Evolutionary conservation across 371 early-diverging fungal species (phyloP).

Genomic region (Capillidium rhysosporum): DNA sequence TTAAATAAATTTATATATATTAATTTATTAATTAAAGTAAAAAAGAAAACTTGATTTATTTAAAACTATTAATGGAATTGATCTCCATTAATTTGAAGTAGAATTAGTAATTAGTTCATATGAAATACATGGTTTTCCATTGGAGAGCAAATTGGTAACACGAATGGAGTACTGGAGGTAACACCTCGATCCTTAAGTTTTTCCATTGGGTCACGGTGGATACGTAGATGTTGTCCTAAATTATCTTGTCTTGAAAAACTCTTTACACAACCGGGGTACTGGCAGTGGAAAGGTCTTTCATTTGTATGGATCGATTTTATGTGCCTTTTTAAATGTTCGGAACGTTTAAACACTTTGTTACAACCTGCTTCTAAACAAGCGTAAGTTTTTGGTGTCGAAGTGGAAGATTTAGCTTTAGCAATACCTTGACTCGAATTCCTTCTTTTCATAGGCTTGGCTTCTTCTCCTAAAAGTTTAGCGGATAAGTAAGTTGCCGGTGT

Average conservation of each 20-base stretch:
- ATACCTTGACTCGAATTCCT: not conserved
- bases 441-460: not conserved
- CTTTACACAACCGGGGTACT: conserved; percentile 50
- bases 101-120: too few relatives aligned
- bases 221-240: conserved; percentile 34
- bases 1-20: too few relatives aligned
- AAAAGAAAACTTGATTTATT: too few relatives aligned
- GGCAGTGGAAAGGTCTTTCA: conserved; percentile 37
- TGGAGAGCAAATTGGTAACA: conserved; percentile 16
- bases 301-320: conserved; percentile 35
- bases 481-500: not conserved
- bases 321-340: conserved; percentile 68
- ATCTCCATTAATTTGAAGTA: too few relatives aligned
- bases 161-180: not conserved
- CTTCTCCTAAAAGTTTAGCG: not conserved
- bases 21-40: too few relatives aligned
- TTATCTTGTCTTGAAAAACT: conserved; percentile 70
- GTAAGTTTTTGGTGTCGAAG: not conserved
- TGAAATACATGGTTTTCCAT: too few relatives aligned
- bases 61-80: too few relatives aligned
- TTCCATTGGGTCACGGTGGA: not conserved
- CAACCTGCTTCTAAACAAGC: conserved; percentile 20
- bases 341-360: conserved; percentile 55
- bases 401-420: not conserved
- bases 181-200: not conserved